Base-by-base conservation (phyloP, 1,139 yeast species). In the Zygoascus hellenicus region DNA sequence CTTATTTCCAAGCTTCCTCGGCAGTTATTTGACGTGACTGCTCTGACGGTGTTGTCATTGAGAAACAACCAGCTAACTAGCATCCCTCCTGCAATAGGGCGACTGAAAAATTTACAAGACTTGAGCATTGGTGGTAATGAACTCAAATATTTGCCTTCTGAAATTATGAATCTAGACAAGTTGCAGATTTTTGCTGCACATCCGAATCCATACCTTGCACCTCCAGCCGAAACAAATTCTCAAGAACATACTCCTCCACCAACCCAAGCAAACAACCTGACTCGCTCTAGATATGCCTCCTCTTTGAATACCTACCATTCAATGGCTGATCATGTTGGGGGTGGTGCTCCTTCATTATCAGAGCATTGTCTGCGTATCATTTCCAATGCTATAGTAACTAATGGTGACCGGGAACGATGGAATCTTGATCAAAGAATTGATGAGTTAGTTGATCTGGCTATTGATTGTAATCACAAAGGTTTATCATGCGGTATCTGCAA, bases 101-200 rank as follows among this genome's bases (percentile, higher is more conserved):
- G 69, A 28, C 66, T 80, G 33, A 51, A 46, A 9, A 66, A 69
- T 45, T 65, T 82, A 41, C 66, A 64, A 15, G 78, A 79, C 45
- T 64, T 82, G 31, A 73, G 80, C 6, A 55, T 81, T 13, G 75
- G 76, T 14, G 71, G 75, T 34, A 82, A 82, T 60, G 66, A 71
- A 46, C 62, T 82, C 26, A 65, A 66, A 45, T 75, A 67, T 46
- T 61, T 82, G 9, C 88, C 88, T 0, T 70, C 71, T 45, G 82
- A 80, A 57, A 69, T 82, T 2, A 62, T 80, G 17, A 63, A 65
- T 9, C 63, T 81, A 19, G 63, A 67, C 1, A 60, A 65, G 2
- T 62, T 82, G 38, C 63, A 66, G 14, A 69, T 74, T 2, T 62
- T 81, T n/a, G 66, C 80, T 2, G 69, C 74, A 2, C 61, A 75